A percentile compares a stretch with the other conserved stretches of the same genome.
phyloP scores from a whole-genome alignment of 768 basidiomycete genomes.

The Auriculariales sp. region DNA sequence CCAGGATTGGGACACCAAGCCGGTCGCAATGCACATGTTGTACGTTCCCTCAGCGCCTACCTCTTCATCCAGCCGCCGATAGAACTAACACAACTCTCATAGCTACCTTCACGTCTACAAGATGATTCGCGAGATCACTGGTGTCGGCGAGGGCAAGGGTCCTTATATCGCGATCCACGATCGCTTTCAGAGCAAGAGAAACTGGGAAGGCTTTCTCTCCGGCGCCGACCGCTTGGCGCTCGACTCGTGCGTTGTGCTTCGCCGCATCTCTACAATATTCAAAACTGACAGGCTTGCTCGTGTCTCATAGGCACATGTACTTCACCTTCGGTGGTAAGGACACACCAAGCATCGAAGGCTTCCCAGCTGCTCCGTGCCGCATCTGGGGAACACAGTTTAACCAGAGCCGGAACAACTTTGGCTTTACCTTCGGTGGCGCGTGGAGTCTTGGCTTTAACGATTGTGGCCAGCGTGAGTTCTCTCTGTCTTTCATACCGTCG shows the following conservation, averaged over 20 bases:
- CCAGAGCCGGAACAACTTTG: slow-evolving; percentile 61
- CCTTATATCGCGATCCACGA: slow-evolving; percentile 80
- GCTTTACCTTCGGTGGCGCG: slow-evolving; percentile 74
- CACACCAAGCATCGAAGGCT: slow-evolving; percentile 38
- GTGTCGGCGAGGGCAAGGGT: slow-evolving; percentile 71
- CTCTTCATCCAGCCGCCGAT: neutral
- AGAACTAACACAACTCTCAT: slow-evolving; percentile 2
- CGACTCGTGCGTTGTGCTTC: too few species aligned
- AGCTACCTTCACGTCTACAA: slow-evolving; percentile 75
- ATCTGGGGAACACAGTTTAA: slow-evolving; percentile 65
- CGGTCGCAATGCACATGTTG: slow-evolving; percentile 14
- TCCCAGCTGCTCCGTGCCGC: slow-evolving; percentile 47
- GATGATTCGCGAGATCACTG: slow-evolving; percentile 63
- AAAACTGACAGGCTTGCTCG: too few species aligned
- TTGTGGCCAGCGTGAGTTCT: slow-evolving; percentile 46
- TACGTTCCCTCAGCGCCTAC: too few species aligned
- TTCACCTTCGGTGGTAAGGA: slow-evolving; percentile 57
- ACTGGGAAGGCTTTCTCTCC: slow-evolving; percentile 61
- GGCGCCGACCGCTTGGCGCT: slow-evolving; percentile 71
- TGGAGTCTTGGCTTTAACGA: slow-evolving; percentile 80
- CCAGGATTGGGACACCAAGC: slow-evolving; percentile 12
- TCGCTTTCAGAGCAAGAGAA: slow-evolving; percentile 50
- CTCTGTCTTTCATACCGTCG: slow-evolving; percentile 39
- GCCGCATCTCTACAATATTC: too few species aligned
- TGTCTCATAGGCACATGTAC: slow-evolving; percentile 68